phyloP scores from a whole-genome alignment of 1,139 yeast genomes.

The Kurtzmaniella quercitrusa region DNA sequence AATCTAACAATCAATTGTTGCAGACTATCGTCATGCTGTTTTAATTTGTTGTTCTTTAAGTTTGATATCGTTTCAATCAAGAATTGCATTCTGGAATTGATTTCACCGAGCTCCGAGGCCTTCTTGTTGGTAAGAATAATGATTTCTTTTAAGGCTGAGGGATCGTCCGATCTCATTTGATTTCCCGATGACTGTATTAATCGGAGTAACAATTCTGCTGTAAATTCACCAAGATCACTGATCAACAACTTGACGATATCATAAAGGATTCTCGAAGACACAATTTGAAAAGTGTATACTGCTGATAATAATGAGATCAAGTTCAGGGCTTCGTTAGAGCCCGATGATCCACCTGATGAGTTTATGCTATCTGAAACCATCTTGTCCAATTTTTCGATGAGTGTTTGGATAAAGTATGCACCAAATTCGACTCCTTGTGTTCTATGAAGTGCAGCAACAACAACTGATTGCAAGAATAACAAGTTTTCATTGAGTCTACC shows the following conservation, averaged over 20 bases:
- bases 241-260: slow-evolving; percentile 65
- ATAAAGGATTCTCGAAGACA: slow-evolving; percentile 70
- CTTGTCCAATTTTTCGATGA: slow-evolving; percentile 63
- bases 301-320: slow-evolving; percentile 71
- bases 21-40: slow-evolving; percentile 43
- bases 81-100: slow-evolving; percentile 71
- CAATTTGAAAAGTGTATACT: slow-evolving; percentile 71
- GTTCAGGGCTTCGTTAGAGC: slow-evolving; percentile 62
- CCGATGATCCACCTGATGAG: slow-evolving; percentile 13
- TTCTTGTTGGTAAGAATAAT: slow-evolving; percentile 51
- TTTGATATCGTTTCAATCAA: slow-evolving; percentile 81
- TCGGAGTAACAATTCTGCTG: slow-evolving; percentile 73
- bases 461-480: slow-evolving; percentile 74
- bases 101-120: slow-evolving; percentile 23
- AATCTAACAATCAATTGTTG: slow-evolving; percentile 54
- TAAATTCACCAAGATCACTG: slow-evolving; percentile 56
- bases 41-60: slow-evolving; percentile 79
- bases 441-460: slow-evolving; percentile 71
- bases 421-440: slow-evolving; percentile 88
- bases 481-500: slow-evolving; percentile 70
- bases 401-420: slow-evolving; percentile 74
- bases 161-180: slow-evolving; percentile 87
- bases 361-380: slow-evolving; percentile 15
- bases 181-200: slow-evolving; percentile 75
- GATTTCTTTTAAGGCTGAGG: slow-evolving; percentile 78